Base-by-base conservation (phyloP, 768 basidiomycete genomes). In the Clavaria fumosa region DNA sequence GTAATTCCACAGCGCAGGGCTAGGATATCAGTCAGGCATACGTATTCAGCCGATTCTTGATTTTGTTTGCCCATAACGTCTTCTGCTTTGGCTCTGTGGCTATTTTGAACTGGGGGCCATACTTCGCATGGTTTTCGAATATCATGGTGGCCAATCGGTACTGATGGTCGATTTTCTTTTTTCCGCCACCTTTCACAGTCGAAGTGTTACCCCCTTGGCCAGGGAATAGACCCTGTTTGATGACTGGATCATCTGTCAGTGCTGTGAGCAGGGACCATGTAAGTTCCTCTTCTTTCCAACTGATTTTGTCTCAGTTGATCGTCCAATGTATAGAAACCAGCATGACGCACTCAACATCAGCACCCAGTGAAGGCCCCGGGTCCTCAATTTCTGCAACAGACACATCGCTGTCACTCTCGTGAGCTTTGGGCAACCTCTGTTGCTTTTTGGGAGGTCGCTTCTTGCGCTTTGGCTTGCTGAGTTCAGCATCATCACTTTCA, bases 221-320 rank as follows among this genome's bases (percentile, higher is more conserved):
- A 12, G 49, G 49, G 31, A 48, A 50, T 4, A 50, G 38, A 20
- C 42, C 47, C 23, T 44, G 49, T 24, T 41, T 43, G 40, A 48
- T 44, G 23, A 21, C 19, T 4, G 7, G 24, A 30, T 42, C 35
- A 20, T 42, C 35, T 2, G 35, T 37, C 15, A 42, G 36, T 3
- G 37, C 23, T 3, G 21, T n/a, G n/a, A 42, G 18, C 7, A 42
- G 30, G 1, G 17, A 3, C 41, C 41, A 42, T 15, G 10, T 42
- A n/a, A 42, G 41, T n/a, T n/a, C n/a, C n/a, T n/a, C n/a, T n/a
- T n/a, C n/a, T n/a, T n/a, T n/a, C n/a, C n/a, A n/a, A n/a, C n/a
- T n/a, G n/a, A n/a, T n/a, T n/a, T n/a, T n/a, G n/a, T n/a, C n/a
- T n/a, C n/a, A n/a, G n/a, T n/a, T n/a, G n/a, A n/a, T n/a, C n/a